A percentile compares a stretch with the other conserved stretches of the same genome.
Conservation (phyloP, 1,284 basidiomycete genomes). For the Inonotus hispidus region DNA sequence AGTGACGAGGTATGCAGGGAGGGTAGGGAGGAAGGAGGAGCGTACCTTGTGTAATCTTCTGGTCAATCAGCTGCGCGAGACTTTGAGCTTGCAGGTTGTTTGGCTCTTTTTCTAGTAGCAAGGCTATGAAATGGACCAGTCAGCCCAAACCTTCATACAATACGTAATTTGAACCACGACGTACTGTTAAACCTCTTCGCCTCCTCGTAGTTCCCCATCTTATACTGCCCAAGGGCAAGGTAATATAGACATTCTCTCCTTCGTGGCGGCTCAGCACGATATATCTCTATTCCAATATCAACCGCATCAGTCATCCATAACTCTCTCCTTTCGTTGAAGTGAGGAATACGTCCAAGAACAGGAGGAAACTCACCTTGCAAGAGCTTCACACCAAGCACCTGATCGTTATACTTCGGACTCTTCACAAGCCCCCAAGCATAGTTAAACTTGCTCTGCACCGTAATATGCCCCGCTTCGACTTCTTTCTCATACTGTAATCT, state of each 20-base stretch:
- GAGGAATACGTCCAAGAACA: neutral
- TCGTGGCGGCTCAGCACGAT: slow-evolving; percentile 81
- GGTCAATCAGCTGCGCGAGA: slow-evolving; percentile 80
- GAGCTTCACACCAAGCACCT: slow-evolving; percentile 86
- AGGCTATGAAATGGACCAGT: slow-evolving; percentile 41
- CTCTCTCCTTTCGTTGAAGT: too few relatives aligned
- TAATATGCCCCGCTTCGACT: slow-evolving; percentile 77
- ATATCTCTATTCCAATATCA: slow-evolving; percentile 65
- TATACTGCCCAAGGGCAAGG: slow-evolving; percentile 94
- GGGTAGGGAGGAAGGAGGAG: neutral
- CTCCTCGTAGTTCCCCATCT: slow-evolving; percentile 94
- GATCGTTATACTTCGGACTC: slow-evolving; percentile 75
- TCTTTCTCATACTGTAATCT: slow-evolving; percentile 87
- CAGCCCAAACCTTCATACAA: neutral
- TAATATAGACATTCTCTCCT: slow-evolving; percentile 97
- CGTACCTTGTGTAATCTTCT: slow-evolving; percentile 80
- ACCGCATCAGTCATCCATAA: neutral
- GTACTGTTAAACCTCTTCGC: slow-evolving; percentile 92
- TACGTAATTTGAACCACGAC: neutral
- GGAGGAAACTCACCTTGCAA: slow-evolving; percentile 68
- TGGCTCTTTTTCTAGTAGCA: slow-evolving; percentile 91
- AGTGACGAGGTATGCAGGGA: neutral
- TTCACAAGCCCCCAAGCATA: slow-evolving; percentile 96
- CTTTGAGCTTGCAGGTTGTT: slow-evolving; percentile 92
- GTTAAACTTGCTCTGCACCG: slow-evolving; percentile 97